A percentile compares a stretch with the other conserved stretches of the same genome.
Evolutionary conservation across 2,329 filamentous ascomycete genomes (phyloP).

Genomic region (Aurifilum marmelostoma): DNA sequence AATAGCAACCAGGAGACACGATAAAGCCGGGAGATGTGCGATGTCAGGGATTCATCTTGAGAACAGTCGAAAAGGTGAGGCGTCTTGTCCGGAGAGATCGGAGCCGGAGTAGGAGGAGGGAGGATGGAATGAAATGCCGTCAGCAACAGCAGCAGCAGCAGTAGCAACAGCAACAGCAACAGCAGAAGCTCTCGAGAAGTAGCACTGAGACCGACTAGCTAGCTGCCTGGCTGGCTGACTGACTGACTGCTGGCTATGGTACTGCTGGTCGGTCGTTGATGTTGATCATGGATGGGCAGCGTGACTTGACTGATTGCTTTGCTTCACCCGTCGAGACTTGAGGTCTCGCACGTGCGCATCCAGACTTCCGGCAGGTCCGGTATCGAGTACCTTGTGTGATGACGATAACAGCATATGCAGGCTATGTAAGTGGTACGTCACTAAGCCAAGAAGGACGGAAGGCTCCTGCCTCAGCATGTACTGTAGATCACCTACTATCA

Average conservation of each 20-base stretch:
- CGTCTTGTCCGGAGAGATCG: background rate
- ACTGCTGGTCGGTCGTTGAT: background rate
- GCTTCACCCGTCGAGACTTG: background rate
- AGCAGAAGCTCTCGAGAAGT: too few species aligned
- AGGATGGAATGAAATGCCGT: background rate
- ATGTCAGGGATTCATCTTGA: background rate
- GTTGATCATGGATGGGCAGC: background rate
- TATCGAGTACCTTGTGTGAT: background rate
- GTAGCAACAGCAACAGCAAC: background rate
- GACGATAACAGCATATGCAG: background rate
- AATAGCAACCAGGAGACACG: background rate
- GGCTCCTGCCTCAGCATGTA: background rate
- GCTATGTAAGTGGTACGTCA: background rate
- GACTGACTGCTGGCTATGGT: background rate
- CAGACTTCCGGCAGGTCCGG: background rate
- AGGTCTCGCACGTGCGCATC: background rate
- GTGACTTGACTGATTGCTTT: background rate
- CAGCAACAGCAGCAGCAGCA: conserved; percentile 5
- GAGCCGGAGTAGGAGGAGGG: background rate
- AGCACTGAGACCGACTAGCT: background rate
- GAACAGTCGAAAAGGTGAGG: background rate
- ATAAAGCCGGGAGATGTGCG: background rate
- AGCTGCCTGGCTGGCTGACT: background rate
- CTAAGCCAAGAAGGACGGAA: background rate
- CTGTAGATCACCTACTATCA: background rate